A percentile compares a stretch with the other conserved stretches of the same genome.
Evolutionary conservation across 2,329 filamentous ascomycete genomes (phyloP).

Genomic region (Botrytis hyacinthi): DNA sequence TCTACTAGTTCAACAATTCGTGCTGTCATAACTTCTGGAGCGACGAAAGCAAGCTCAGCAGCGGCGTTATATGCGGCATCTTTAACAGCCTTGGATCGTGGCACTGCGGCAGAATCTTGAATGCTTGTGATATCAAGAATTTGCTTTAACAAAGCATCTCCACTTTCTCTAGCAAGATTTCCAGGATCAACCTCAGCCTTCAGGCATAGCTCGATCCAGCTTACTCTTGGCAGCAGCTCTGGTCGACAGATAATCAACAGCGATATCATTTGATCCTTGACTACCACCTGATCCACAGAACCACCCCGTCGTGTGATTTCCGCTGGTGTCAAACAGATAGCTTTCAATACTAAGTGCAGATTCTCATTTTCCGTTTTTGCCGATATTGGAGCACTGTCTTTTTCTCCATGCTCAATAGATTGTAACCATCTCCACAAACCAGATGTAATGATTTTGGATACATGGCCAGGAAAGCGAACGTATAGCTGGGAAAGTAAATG

Average conservation of each 20-base stretch:
- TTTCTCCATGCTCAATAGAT: constrained; percentile 66
- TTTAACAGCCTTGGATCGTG: constrained; percentile 49
- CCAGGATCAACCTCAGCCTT: constrained; percentile 81
- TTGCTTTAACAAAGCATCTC: constrained; percentile 65
- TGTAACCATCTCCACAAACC: constrained; percentile 81
- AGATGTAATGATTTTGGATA: constrained; percentile 63
- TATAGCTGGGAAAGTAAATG: constrained; percentile 65
- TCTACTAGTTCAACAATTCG: constrained; percentile 72
- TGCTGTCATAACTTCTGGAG: constrained; percentile 76
- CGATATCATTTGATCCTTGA: constrained; percentile 71
- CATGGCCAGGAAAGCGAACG: constrained; percentile 51
- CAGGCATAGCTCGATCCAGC: constrained; percentile 88
- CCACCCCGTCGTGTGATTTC: constrained; percentile 47
- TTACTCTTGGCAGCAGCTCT: constrained; percentile 72
- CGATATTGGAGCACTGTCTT: constrained; percentile 68
- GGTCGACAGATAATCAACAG: constrained; percentile 75
- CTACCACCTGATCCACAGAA: constrained; percentile 46
- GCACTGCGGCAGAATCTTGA: constrained; percentile 44
- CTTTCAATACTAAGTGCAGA: constrained; percentile 59
- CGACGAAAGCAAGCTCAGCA: constrained; percentile 90
- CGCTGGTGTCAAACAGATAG: constrained; percentile 61
- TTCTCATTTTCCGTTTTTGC: constrained; percentile 64
- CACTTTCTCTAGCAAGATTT: constrained; percentile 63
- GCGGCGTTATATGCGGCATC: constrained; percentile 78
- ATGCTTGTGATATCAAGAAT: constrained; percentile 53